These are phyloP conservation scores for Protomyces inouyei DNA, from an alignment of 1,139 yeast genomes.

Conservation along the genomic window DNA sequence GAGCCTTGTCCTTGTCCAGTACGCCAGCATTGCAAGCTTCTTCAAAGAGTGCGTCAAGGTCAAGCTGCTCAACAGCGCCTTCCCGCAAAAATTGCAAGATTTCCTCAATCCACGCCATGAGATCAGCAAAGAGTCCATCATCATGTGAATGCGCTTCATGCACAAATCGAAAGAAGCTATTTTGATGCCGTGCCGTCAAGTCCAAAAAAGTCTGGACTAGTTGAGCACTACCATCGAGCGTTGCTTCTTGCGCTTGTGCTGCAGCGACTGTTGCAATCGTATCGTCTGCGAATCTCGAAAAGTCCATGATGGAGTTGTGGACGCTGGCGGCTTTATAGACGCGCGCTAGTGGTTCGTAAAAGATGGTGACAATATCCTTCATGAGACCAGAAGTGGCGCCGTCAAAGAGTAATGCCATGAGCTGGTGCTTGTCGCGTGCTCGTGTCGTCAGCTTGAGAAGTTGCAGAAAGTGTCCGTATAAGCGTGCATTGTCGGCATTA, in stretches of 20 bases:
- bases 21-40: conserved; percentile 6
- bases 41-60: conserved; percentile 38
- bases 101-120: conserved; percentile 65
- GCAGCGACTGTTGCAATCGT: conserved; percentile 51
- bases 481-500: conserved; percentile 34
- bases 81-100: conserved; percentile 59
- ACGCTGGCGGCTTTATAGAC: conserved; percentile 72
- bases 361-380: conserved; percentile 66
- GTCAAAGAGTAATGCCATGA: conserved; percentile 78
- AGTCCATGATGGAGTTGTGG: conserved; percentile 67
- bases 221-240: conserved; percentile 44
- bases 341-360: conserved; percentile 77
- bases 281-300: conserved; percentile 70
- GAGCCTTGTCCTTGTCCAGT: conserved; percentile 45
- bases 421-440: conserved; percentile 65
- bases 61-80: conserved; percentile 43
- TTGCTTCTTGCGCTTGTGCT: conserved; percentile 48
- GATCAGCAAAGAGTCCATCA: conserved; percentile 63
- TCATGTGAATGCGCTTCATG: conserved; percentile 74
- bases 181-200: conserved; percentile 65
- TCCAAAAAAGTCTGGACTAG: conserved; percentile 63
- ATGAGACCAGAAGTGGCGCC: conserved; percentile 68
- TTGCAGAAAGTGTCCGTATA: conserved; percentile 49
- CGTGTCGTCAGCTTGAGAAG: conserved; percentile 62
- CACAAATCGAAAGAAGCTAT: conserved; percentile 64